Evolutionary conservation across 1,284 basidiomycete species (phyloP), one percentile per base, ranked within the genome.

Genomic region (Austroboletus niveus): DNA sequence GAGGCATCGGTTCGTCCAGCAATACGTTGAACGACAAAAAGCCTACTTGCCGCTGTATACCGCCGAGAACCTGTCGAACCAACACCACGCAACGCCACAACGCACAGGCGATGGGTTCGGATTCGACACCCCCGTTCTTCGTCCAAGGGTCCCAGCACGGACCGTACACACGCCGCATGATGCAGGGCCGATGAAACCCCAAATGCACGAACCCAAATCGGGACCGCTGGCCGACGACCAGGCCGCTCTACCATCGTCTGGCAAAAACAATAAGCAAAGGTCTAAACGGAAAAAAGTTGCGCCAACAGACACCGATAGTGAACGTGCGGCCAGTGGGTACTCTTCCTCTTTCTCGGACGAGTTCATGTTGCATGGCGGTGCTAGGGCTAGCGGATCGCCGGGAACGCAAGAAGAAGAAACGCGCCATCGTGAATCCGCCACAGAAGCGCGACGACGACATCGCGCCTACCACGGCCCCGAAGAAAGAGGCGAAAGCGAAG

Each of bases 41-140:
- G 57, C 62, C 1, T 75, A 81, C 59, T 55, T 73, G 1, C 74
- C 73, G 49, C 58, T 62, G 3, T 79, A 84, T 54, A 74, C 72
- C n/a, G 54, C 61, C 4, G 74, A 81, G 57, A 78, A 77, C 7
- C 65, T 60, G 57, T 60, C 20, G 75, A 73, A 72, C 56, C 61
- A 42, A n/a, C 32, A n/a, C 34, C 24, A n/a, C 38, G 50, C 41
- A 47, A 59, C 55, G 24, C 43, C 35, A n/a, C 30, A 38, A 17
- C 49, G 35, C 30, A 45, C 22, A 24, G 22, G 44, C 30, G 41
- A 56, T 22, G 50, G 52, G 12, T 72, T 73, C 56, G 75, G 74
- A 2, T 81, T 85, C 57, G 76, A 72, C 31, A 85, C 83, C 4
- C 84, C 83, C 10, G 62, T 85, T n/a, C 68, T 85, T 43, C 80